Evolutionary conservation across 2,329 filamentous ascomycete species (phyloP).

Genomic region (Exophiala mesophila): DNA sequence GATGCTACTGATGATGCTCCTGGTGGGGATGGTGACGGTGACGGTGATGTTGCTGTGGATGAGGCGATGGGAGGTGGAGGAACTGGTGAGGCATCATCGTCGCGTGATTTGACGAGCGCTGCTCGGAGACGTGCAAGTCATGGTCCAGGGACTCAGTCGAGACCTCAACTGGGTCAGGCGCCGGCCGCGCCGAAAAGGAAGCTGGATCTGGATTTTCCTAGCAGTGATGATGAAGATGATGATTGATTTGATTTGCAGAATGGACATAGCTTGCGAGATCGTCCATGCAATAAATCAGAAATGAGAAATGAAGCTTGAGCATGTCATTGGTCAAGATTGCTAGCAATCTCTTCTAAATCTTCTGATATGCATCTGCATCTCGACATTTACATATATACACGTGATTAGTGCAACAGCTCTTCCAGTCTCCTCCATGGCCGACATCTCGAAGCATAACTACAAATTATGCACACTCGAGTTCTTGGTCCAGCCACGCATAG

Average conservation of each 20-base stretch:
- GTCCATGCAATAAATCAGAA: too few relatives aligned
- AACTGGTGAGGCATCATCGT: neutral
- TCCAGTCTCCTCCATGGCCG: too few relatives aligned
- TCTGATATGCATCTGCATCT: too few relatives aligned
- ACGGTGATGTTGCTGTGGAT: constrained; percentile 35
- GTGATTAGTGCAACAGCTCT: too few relatives aligned
- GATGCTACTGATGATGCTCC: constrained; percentile 41
- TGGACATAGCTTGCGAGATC: too few relatives aligned
- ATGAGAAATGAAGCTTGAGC: too few relatives aligned
- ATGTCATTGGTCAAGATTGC: too few relatives aligned
- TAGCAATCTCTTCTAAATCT: too few relatives aligned
- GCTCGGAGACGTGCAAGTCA: constrained; percentile 19
- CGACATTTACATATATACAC: too few relatives aligned
- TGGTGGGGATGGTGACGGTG: constrained; percentile 22
- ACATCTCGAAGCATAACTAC: too few relatives aligned
- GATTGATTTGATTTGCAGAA: too few relatives aligned
- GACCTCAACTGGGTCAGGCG: neutral
- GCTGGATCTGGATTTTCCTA: constrained; percentile 39
- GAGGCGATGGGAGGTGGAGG: constrained; percentile 26
- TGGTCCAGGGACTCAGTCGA: neutral
- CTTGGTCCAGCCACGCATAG: constrained; percentile 51
- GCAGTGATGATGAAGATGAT: constrained; percentile 41
- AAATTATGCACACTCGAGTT: constrained; percentile 50
- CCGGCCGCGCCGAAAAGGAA: constrained; percentile 30
- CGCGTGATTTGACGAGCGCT: constrained; percentile 4